A percentile compares a stretch with the other conserved stretches of the same genome.
phyloP scores from a whole-genome alignment of 2,329 filamentous ascomycete species.

The Fusarium sp. region DNA sequence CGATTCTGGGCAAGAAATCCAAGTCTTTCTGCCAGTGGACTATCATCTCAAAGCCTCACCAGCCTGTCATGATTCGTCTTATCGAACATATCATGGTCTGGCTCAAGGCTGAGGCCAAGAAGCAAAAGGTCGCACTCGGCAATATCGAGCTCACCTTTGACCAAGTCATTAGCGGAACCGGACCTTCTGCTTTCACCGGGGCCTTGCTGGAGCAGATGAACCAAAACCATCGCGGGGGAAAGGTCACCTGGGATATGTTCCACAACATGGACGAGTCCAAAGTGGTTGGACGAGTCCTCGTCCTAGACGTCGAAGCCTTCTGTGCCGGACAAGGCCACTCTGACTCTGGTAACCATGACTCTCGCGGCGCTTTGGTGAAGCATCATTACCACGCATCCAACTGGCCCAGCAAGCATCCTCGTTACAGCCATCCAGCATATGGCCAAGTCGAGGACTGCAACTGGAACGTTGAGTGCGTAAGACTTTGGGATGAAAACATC shows the following conservation, averaged over 20 bases:
- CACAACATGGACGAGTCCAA: conserved; percentile 76
- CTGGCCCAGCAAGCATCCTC: conserved; percentile 76
- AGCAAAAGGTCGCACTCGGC: conserved; percentile 70
- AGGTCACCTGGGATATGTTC: conserved; percentile 73
- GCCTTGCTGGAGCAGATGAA: conserved; percentile 76
- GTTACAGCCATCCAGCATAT: conserved; percentile 76
- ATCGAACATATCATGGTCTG: conserved; percentile 77
- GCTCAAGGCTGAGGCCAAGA: conserved; percentile 70
- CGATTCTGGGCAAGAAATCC: conserved; percentile 76
- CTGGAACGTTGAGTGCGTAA: conserved; percentile 75
- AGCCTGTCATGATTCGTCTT: conserved; percentile 76
- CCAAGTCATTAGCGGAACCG: conserved; percentile 79
- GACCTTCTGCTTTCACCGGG: conserved; percentile 76
- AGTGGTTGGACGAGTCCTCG: conserved; percentile 72
- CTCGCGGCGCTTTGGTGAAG: conserved; percentile 75
- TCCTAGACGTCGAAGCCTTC: conserved; percentile 78
- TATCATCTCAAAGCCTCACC: conserved; percentile 75
- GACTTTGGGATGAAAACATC: conserved; percentile 74
- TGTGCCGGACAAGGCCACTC: conserved; percentile 81
- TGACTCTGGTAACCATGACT: conserved; percentile 77
- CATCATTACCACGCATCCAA: conserved; percentile 82
- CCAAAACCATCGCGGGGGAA: conserved; percentile 51
- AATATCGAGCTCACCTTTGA: conserved; percentile 78
- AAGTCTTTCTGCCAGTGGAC: conserved; percentile 82
- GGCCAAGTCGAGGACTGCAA: conserved; percentile 80